Percentiles rank a stretch among this genome's conserved stretches.
Evolutionary conservation across 179 eudicot genomes (phyloP).

Genomic region (Beta lomatogona): DNA sequence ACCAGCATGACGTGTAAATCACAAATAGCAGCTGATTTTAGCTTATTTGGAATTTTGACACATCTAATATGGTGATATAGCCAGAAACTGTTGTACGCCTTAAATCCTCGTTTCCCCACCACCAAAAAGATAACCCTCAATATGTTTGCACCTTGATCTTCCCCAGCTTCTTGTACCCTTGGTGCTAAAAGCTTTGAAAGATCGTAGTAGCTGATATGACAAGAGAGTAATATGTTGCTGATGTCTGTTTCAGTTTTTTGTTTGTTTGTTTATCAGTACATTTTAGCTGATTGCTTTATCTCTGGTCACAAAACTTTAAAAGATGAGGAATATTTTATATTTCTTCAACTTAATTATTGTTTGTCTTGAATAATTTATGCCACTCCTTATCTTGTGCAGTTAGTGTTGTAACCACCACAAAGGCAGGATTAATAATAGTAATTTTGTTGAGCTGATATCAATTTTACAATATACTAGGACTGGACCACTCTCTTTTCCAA

Average conservation of each 20-base stretch:
- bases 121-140: neutral
- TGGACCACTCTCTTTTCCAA: constrained; percentile 30
- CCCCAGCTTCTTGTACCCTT: neutral
- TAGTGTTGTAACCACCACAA: constrained; percentile 25
- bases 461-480: constrained; percentile 27
- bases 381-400: constrained; percentile 36
- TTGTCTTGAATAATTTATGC: constrained; percentile 20
- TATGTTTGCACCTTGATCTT: neutral
- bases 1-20: constrained; percentile 26
- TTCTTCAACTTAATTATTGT: constrained; percentile 25
- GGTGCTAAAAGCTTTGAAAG: neutral
- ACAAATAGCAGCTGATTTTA: constrained; percentile 17
- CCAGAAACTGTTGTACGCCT: neutral
- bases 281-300: constrained; percentile 14
- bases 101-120: neutral
- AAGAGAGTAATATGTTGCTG: constrained; percentile 15
- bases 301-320: constrained; percentile 7
- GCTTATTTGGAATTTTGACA: constrained; percentile 18
- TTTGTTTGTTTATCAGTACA: constrained; percentile 17
- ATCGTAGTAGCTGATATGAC: constrained; percentile 12
- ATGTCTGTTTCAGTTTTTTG: constrained; percentile 2
- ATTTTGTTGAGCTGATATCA: constrained; percentile 28
- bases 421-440: constrained; percentile 17
- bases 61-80: constrained; percentile 3
- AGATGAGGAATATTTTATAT: constrained; percentile 3